Conservation (phyloP, 2,329 filamentous ascomycete genomes). For the Clarireedia sp. region DNA sequence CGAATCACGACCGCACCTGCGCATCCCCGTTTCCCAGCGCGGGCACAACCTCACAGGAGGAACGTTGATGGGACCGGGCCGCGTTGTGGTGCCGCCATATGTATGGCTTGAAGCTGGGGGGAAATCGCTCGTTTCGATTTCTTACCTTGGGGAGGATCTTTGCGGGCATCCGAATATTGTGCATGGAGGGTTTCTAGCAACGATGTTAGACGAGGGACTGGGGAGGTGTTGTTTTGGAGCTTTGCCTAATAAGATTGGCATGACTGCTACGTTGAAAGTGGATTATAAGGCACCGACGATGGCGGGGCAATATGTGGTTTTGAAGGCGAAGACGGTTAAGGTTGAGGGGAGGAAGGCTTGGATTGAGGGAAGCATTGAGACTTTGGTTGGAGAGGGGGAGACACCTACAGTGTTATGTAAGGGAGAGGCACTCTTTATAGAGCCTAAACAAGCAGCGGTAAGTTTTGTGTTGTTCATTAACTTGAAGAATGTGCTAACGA, state of each 20-base stretch:
- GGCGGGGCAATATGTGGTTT: constrained; percentile 67
- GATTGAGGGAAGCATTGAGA: constrained; percentile 83
- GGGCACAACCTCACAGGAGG: constrained; percentile 74
- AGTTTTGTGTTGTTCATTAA: constrained; percentile 9
- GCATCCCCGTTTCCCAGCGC: constrained; percentile 65
- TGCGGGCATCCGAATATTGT: constrained; percentile 88
- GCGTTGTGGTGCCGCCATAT: constrained; percentile 73
- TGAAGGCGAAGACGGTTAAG: constrained; percentile 72
- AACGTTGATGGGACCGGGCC: constrained; percentile 65
- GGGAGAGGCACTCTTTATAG: constrained; percentile 79
- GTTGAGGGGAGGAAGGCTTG: constrained; percentile 91
- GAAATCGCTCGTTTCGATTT: constrained; percentile 61
- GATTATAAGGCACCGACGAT: constrained; percentile 77
- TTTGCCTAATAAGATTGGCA: constrained; percentile 73
- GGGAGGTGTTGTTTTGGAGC: constrained; percentile 83
- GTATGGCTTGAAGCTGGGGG: constrained; percentile 66
- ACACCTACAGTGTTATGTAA: constrained; percentile 65
- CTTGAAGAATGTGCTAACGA: constrained; percentile 1
- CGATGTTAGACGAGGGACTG: constrained; percentile 82
- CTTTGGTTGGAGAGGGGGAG: constrained; percentile 56
- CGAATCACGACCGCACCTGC: constrained; percentile 79
- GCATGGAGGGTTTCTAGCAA: constrained; percentile 87
- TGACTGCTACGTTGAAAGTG: constrained; percentile 78
- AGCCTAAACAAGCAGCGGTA: constrained; percentile 68
- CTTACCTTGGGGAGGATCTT: constrained; percentile 69